Evolutionary conservation across 2,329 filamentous ascomycete genomes (phyloP).

Genomic region (Epichloe gansuensis): DNA sequence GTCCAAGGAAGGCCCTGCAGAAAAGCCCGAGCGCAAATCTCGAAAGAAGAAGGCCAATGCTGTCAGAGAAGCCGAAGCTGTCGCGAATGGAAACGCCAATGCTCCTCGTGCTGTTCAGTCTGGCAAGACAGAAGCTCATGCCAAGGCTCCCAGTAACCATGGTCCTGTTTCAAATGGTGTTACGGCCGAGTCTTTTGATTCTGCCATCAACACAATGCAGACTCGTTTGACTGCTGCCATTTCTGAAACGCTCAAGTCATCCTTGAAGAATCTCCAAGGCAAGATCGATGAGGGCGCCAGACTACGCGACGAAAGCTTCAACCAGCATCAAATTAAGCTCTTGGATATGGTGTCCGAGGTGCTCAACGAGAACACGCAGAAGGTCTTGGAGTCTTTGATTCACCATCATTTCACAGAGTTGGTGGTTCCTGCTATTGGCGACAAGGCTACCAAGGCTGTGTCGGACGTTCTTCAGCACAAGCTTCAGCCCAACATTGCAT

Average conservation of each 20-base stretch:
- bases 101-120: slow-evolving; percentile 20
- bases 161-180: slow-evolving; percentile 15
- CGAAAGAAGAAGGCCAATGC: slow-evolving; percentile 53
- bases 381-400: slow-evolving; percentile 65
- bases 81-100: slow-evolving; percentile 27
- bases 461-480: slow-evolving; percentile 58
- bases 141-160: slow-evolving; percentile 18
- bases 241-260: slow-evolving; percentile 39
- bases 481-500: slow-evolving; percentile 53
- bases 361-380: slow-evolving; percentile 50
- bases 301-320: slow-evolving; percentile 37
- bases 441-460: slow-evolving; percentile 53
- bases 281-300: slow-evolving; percentile 52
- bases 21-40: slow-evolving; percentile 49
- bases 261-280: slow-evolving; percentile 48
- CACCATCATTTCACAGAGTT: slow-evolving; percentile 60
- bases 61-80: slow-evolving; percentile 32
- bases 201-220: slow-evolving; percentile 42
- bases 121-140: slow-evolving; percentile 16
- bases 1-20: slow-evolving; percentile 27
- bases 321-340: slow-evolving; percentile 39
- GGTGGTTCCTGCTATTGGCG: slow-evolving; percentile 62
- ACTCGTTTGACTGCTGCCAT: slow-evolving; percentile 35
- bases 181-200: slow-evolving; percentile 36
- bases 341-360: slow-evolving; percentile 47